Conservation (phyloP, 1,139 yeast species). For the Entelexis paramagnoliae region DNA sequence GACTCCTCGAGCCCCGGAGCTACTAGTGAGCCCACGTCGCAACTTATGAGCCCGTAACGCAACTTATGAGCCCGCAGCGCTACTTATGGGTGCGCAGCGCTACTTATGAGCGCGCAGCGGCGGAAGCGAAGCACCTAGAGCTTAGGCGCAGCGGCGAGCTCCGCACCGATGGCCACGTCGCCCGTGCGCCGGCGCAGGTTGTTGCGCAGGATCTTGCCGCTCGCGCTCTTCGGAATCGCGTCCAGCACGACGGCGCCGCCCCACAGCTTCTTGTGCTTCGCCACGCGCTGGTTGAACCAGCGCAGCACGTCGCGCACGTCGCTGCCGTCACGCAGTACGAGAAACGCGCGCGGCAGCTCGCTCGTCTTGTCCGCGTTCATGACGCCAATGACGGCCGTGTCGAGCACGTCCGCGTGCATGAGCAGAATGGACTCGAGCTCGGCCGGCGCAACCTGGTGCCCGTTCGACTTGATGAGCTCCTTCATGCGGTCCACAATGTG, state of each 20-base stretch:
- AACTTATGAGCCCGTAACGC: too few relatives aligned
- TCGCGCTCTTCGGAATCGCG: conserved; percentile 33
- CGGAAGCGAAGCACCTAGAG: too few relatives aligned
- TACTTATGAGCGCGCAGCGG: too few relatives aligned
- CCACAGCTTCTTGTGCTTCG: conserved; percentile 35
- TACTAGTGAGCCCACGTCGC: too few relatives aligned
- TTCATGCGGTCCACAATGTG: conserved; percentile 64
- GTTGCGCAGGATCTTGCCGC: conserved; percentile 35
- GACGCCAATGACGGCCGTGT: conserved; percentile 34
- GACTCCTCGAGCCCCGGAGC: too few relatives aligned
- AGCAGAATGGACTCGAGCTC: conserved; percentile 59
- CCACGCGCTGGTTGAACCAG: conserved; percentile 33
- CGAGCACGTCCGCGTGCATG: conserved; percentile 33
- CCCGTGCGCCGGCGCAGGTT: conserved; percentile 26
- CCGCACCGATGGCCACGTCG: conserved; percentile 14
- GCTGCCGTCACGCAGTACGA: conserved; percentile 26
- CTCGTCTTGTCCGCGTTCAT: conserved; percentile 29
- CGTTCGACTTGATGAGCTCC: conserved; percentile 73
- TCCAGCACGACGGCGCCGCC: conserved; percentile 34
- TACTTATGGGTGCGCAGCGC: too few relatives aligned
- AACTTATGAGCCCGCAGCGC: too few relatives aligned
- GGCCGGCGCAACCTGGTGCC: conserved; percentile 77
- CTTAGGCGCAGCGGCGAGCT: not conserved
- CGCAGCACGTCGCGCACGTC: conserved; percentile 26
- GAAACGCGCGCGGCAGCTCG: conserved; percentile 34